phyloP scores from a whole-genome alignment of 2,329 filamentous ascomycete species.

The Rhexocercosporidium sp. region DNA sequence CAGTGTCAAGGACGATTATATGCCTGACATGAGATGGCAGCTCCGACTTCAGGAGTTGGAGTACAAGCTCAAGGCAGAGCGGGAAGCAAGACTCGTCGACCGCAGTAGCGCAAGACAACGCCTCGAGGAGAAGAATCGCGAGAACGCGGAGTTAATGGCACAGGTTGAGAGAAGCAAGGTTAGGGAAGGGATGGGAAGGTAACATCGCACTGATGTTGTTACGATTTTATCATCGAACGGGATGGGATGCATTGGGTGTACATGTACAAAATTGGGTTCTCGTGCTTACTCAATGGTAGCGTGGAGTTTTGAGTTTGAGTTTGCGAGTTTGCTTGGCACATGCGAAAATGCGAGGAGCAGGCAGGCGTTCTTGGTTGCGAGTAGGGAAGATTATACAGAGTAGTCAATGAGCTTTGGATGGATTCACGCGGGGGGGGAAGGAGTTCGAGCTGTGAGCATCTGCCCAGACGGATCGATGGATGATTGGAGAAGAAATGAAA shows the following conservation, averaged over 20 bases:
- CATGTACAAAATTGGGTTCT: background rate
- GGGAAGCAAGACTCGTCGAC: conserved; percentile 85
- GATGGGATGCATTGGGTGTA: background rate
- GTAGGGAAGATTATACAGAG: too few species aligned
- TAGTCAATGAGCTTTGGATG: background rate
- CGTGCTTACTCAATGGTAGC: background rate
- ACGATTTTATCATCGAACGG: background rate
- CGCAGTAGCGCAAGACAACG: conserved; percentile 81
- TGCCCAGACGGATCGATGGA: background rate
- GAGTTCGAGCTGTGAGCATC: too few species aligned
- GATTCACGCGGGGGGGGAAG: background rate
- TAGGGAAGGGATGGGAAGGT: conserved; percentile 25
- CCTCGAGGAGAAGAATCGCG: conserved; percentile 74
- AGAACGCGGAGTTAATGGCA: conserved; percentile 72
- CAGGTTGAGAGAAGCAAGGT: conserved; percentile 54
- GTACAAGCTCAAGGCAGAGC: conserved; percentile 84
- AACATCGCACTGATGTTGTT: background rate
- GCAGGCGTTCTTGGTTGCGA: too few species aligned
- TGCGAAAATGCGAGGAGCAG: background rate
- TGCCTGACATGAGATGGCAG: conserved; percentile 75
- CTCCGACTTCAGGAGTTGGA: conserved; percentile 87
- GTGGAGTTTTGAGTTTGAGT: conserved; percentile 1
- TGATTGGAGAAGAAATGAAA: background rate
- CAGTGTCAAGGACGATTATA: conserved; percentile 46
- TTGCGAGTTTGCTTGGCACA: background rate